A percentile compares a stretch with the other conserved stretches of the same genome.
These are phyloP conservation scores for Nannizziopsis arthrosporioides DNA, from an alignment of 2,329 filamentous ascomycete genomes.

Conservation along the genomic window DNA sequence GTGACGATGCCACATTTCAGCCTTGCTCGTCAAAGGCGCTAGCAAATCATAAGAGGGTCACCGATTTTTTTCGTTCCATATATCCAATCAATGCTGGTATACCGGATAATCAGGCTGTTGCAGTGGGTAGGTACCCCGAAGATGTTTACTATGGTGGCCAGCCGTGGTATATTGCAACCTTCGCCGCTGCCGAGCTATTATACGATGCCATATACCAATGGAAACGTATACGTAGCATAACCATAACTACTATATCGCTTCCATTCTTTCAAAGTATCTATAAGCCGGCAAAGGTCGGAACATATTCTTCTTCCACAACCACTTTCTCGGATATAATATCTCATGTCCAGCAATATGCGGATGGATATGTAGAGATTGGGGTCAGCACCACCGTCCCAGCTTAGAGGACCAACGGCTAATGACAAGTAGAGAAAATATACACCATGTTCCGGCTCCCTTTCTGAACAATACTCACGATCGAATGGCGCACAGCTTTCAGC, in stretches of 20 bases:
- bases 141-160: conserved; percentile 67
- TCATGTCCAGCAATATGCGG: conserved; percentile 51
- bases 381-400: conserved; percentile 15
- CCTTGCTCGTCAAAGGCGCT: conserved; percentile 58
- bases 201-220: conserved; percentile 65
- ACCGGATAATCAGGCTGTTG: conserved; percentile 46
- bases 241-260: conserved; percentile 53
- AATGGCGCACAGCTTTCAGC: conserved; percentile 30
- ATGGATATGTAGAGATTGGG: conserved; percentile 40
- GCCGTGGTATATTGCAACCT: conserved; percentile 66
- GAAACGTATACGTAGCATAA: conserved; percentile 52
- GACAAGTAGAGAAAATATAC: conserved; percentile 33
- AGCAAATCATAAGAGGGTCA: conserved; percentile 62
- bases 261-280: conserved; percentile 60
- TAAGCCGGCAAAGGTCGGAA: conserved; percentile 47
- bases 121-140: conserved; percentile 57
- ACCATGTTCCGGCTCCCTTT: conserved; percentile 44
- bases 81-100: conserved; percentile 60
- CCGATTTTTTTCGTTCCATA: conserved; percentile 61
- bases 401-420: not conserved
- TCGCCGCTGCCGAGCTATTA: conserved; percentile 65
- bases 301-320: conserved; percentile 47
- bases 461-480: conserved; percentile 32
- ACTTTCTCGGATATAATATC: conserved; percentile 37
- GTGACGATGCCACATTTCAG: conserved; percentile 61